Conservation (phyloP, 2,329 filamentous ascomycete genomes). For the Pseudogymnoascus pannorum region DNA sequence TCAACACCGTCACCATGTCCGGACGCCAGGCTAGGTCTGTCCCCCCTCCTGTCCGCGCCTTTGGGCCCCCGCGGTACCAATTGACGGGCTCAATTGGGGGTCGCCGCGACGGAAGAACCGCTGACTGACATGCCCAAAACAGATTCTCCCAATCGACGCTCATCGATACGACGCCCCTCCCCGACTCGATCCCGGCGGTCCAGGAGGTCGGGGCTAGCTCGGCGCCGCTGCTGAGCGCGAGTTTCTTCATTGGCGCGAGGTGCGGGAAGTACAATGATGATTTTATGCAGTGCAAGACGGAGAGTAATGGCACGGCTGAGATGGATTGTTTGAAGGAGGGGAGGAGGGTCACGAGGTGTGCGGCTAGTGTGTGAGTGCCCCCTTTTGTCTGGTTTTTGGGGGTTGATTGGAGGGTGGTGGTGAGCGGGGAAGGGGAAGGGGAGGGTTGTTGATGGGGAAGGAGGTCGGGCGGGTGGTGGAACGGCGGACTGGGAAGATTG, state of each 20-base stretch:
- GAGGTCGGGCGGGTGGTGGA: background rate
- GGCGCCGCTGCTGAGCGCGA: slow-evolving; percentile 81
- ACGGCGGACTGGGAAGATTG: background rate
- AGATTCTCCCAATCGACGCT: slow-evolving; percentile 94
- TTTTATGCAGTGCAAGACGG: slow-evolving; percentile 99
- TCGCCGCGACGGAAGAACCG: background rate
- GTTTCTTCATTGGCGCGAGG: slow-evolving; percentile 94
- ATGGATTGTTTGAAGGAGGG: slow-evolving; percentile 94
- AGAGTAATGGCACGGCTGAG: slow-evolving; percentile 85
- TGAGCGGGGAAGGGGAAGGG: background rate
- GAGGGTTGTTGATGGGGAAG: background rate
- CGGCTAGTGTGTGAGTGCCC: slow-evolving; percentile 71
- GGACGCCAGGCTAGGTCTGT: slow-evolving; percentile 52
- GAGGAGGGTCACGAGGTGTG: slow-evolving; percentile 91
- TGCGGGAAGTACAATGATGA: slow-evolving; percentile 97
- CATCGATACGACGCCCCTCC: slow-evolving; percentile 92
- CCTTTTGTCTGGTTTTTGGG: slow-evolving; percentile 34
- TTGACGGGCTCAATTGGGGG: slow-evolving; percentile 18
- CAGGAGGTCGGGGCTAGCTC: slow-evolving; percentile 90
- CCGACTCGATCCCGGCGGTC: slow-evolving; percentile 84
- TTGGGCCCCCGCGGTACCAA: background rate
- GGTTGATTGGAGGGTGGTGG: background rate
- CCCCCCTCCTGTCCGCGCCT: background rate
- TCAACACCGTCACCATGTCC: slow-evolving; percentile 46
- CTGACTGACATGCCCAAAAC: slow-evolving; percentile 31